Percentiles rank a stretch among this genome's conserved stretches.
phyloP scores from a whole-genome alignment of 1,284 basidiomycete genomes.

The Pulveroboletus sp. region DNA sequence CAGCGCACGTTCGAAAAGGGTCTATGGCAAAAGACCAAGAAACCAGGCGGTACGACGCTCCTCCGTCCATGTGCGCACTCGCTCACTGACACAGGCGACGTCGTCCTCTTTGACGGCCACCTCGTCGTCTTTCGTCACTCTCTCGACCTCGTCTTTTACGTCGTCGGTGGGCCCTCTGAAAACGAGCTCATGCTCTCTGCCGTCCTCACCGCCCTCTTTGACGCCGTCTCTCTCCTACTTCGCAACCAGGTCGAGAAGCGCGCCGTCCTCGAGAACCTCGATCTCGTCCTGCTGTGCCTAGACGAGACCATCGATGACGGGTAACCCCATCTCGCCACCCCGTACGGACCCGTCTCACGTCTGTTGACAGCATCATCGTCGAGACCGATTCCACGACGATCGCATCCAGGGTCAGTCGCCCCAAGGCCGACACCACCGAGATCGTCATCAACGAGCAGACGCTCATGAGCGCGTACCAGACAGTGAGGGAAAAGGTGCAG shows the following conservation, averaged over 20 bases:
- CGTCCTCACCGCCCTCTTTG: conserved; percentile 83
- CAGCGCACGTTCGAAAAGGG: conserved; percentile 96
- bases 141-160: conserved; percentile 94
- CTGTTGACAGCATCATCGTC: conserved; percentile 79
- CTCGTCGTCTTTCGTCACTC: conserved; percentile 94
- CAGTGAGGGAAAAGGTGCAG: conserved; percentile 79
- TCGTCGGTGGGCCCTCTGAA: conserved; percentile 85
- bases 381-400: conserved; percentile 97
- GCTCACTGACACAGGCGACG: conserved; percentile 61
- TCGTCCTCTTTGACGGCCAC: conserved; percentile 90
- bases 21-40: conserved; percentile 93
- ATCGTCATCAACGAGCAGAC: conserved; percentile 99
- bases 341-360: conserved; percentile 9
- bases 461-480: conserved; percentile 88
- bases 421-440: conserved; percentile 91
- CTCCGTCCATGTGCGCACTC: not conserved
- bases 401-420: conserved; percentile 90
- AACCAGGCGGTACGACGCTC: conserved; percentile 74
- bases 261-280: conserved; percentile 92
- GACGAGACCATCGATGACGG: conserved; percentile 99
- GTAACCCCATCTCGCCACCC: conserved; percentile 51
- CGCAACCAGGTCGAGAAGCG: conserved; percentile 95
- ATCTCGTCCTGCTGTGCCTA: conserved; percentile 88
- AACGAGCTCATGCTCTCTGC: conserved; percentile 96
- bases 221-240: conserved; percentile 84